phyloP scores from a whole-genome alignment of 768 basidiomycete species.

The Suillus clintonianus region DNA sequence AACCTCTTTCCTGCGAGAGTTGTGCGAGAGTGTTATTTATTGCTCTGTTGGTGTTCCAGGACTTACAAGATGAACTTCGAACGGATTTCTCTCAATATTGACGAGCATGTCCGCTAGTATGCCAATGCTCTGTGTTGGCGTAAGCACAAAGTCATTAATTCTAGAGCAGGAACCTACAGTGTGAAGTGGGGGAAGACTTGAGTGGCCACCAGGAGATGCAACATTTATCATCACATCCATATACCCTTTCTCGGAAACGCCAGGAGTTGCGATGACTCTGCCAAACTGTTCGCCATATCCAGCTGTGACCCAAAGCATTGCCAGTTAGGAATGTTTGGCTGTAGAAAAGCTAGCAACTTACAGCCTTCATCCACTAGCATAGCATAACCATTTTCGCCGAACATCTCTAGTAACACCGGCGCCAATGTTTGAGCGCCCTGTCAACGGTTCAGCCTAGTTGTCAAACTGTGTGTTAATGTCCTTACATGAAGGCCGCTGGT shows the following conservation, averaged over 20 bases:
- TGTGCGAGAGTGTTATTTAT: constrained; percentile 18
- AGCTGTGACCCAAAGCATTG: constrained; percentile 32
- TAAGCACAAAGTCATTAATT: constrained; percentile 4
- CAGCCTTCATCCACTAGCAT: constrained; percentile 90
- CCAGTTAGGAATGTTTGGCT: background rate
- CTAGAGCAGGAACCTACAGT: constrained; percentile 49
- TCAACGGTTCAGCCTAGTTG: background rate
- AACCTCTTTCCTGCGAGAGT: constrained; percentile 49
- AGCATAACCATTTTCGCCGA: constrained; percentile 72
- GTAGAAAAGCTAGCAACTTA: constrained; percentile 28
- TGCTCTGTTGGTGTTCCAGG: background rate
- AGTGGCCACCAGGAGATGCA: constrained; percentile 77
- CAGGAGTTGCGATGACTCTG: constrained; percentile 58
- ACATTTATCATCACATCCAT: constrained; percentile 67
- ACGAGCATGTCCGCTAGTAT: constrained; percentile 73
- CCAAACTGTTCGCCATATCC: constrained; percentile 54
- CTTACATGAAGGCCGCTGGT: constrained; percentile 50
- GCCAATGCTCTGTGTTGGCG: constrained; percentile 67
- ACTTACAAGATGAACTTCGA: constrained; percentile 49
- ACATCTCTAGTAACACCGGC: constrained; percentile 52
- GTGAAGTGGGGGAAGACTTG: constrained; percentile 79
- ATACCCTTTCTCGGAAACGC: constrained; percentile 75
- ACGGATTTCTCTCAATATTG: constrained; percentile 68
- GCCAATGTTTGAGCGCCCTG: constrained; percentile 59
- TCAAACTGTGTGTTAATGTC: background rate